Evolutionary conservation across 805 yeast species (phyloP), one percentile per base, ranked within the genome.

Genomic region (Pichia sporocuriosa): DNA sequence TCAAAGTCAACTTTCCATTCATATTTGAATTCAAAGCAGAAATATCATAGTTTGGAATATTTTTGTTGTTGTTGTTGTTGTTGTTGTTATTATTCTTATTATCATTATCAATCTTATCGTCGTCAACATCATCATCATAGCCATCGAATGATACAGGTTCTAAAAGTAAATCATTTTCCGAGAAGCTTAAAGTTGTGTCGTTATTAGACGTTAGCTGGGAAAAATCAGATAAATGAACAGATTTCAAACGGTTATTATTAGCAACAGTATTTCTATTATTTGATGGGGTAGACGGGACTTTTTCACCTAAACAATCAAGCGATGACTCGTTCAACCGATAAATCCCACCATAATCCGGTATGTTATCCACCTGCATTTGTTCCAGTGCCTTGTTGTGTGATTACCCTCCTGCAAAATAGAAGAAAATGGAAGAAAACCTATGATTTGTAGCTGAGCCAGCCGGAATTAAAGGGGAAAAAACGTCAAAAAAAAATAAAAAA

Each of bases 121-220:
- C n/a, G n/a, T n/a, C n/a, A n/a, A n/a, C n/a, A n/a, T n/a, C n/a
- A n/a, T n/a, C n/a, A n/a, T n/a, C n/a, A n/a, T n/a, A n/a, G n/a
- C n/a, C 40, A 30, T 37, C 33, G 6, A 30, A 30, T 6, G 16
- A 25, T 3, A 34, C 32, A 4, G 42, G 37, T 4, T 39, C 42
- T 19, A 32, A 27, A 9, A 39, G n/a, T n/a, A 30, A 12, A 16
- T 39, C 37, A 29, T 39, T 32, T 13, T 39, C 42, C 11, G 15
- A 8, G 16, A 35, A 35, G 23, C 35, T 30, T 13, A 33, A 20
- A 11, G 37, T 39, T 33, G 42, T 32, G 17, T 39, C 42, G 27
- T 39, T 39, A 1, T 32, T 16, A 8, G 42, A n/a, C n/a, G n/a
- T 39, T 11, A 33, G 25, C 8, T 32, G 33, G 7, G 42, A 39